Base-by-base conservation (phyloP, 1,284 basidiomycete species). In the Vanrija sp. region DNA sequence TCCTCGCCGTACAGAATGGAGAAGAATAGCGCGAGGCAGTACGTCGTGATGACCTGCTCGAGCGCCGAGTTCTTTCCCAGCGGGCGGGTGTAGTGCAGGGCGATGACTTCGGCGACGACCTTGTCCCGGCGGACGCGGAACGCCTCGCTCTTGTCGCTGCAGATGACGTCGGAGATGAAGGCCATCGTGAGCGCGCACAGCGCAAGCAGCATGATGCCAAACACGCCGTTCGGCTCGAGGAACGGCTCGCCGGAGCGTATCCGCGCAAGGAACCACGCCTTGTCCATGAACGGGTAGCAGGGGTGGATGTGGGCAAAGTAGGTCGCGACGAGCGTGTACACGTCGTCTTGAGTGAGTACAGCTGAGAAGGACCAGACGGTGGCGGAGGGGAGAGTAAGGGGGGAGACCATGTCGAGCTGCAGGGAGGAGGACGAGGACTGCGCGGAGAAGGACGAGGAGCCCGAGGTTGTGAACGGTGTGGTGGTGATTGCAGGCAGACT, bases 21-120 rank as follows among this genome's bases (percentile, higher is more conserved):
- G 28, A 53, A 53, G 45, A 47, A 53, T 6, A 53, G 44, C 16
- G 44, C 51, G 28, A 53, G n/a, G 23, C 34, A 42, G 29, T 21
- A 53, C 29, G 51, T 53, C 12, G 51, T 53, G 28, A 53, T 53
- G 34, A 53, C 45, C 34, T 53, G 51, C 38, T 53, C 51, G 5
- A 53, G 43, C 8, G 19, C 40, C n/a, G 44, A 38, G 38, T 25
- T 42, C 34, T 46, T 16, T 2, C 51, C 51, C 29, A 53, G 28
- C 12, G 51, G 34, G 10, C 42, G 43, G 5, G 25, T 39, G 38
- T 53, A 53, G 39, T 46, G 51, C 38, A 45, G 43, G 5, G 39
- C 26, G 16, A 53, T 39, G 38, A 53, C 40, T 28, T 47, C 44
- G 10, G 44, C 29, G 19, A 40, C 39, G 34, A 53, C 18, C 34